Base-by-base conservation (phyloP, 2,329 filamentous ascomycete genomes). In the Tolypocladium nubicola region DNA sequence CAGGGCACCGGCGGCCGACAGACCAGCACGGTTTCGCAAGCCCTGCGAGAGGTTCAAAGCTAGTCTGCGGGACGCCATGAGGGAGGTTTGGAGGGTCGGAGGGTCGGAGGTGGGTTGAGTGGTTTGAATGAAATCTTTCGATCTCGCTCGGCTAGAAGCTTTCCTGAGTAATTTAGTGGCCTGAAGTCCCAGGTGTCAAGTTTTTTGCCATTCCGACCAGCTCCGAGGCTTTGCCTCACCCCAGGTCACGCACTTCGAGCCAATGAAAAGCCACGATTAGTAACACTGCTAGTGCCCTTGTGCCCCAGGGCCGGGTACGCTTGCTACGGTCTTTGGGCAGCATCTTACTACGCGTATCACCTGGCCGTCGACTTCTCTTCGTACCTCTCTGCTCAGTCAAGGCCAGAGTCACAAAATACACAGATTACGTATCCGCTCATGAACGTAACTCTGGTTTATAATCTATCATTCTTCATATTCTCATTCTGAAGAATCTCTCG, bases 41-140 rank as follows among this genome's bases (percentile, higher is more conserved):
- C 89, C 88, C 80, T 90, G 87, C 77, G 90, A 85, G 72, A 97
- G 85, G 82, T 92, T 96, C 78, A 95, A 84, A 82, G 92, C 92
- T 80, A 97, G 86, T 87, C 91, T 89, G 85, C 92, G 86, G 78
- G 93, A 96, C 81, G 93, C 93, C 93, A 97, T 97, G 76, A 76
- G 72, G 73, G 74, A 75, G 71, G 73, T 75, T 78, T 75, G 72
- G 73, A 75, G 72, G 73, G 75, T 75, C 74, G 72, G 73, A 75
- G 72, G 73, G 75, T 75, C 74, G 72, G 70, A 68, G 70, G 67
- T 69, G 70, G 70, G 71, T 73, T 81, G 79, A 80, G 79, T 76
- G 76, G 77, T 81, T 81, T 80, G 77, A 38, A 78, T 76, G 73
- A 74, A 75, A 73, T 76, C 71, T 75, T 75, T 71, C 72, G 68